Percentiles rank a stretch among this genome's conserved stretches.
Evolutionary conservation across 805 yeast species (phyloP).

Genomic region (Ogataea trehaloabstinens): DNA sequence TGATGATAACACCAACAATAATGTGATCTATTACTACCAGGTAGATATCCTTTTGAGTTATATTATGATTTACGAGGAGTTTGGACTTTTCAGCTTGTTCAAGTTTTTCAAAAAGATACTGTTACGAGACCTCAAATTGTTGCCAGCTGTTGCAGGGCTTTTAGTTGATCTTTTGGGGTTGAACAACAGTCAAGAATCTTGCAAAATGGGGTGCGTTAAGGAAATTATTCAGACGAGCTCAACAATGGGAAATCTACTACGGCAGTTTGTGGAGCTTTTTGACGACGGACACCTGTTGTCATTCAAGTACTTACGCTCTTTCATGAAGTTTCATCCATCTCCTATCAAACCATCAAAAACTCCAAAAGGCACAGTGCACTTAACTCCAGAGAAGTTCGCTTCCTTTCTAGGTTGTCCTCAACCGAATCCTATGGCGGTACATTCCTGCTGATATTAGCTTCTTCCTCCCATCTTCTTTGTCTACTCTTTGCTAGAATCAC

Average conservation of each 20-base stretch:
- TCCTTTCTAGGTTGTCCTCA: conserved; percentile 9
- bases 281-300: conserved; percentile 30
- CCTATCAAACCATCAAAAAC: conserved; percentile 34
- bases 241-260: conserved; percentile 27
- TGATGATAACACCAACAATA: conserved; percentile 7
- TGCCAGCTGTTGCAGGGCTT: conserved; percentile 22
- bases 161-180: conserved; percentile 22
- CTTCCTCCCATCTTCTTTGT: no score
- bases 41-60: conserved; percentile 20
- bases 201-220: conserved; percentile 14
- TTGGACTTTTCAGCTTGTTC: conserved; percentile 41
- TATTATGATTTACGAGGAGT: conserved; percentile 29
- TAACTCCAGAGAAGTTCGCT: conserved; percentile 21
- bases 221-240: conserved; percentile 24
- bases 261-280: conserved; percentile 33
- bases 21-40: conserved; percentile 15
- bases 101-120: conserved; percentile 34
- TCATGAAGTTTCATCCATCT: conserved; percentile 30
- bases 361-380: conserved; percentile 24
- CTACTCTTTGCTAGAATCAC: no score
- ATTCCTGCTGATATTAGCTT: not conserved
- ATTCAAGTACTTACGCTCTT: conserved; percentile 27
- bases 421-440: conserved; percentile 3
- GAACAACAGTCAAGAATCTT: conserved; percentile 8
- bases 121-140: conserved; percentile 32